A percentile compares a stretch with the other conserved stretches of the same genome.
These are phyloP conservation scores for Pisolithus microcarpus DNA, from an alignment of 768 basidiomycete species.

Conservation along the genomic window DNA sequence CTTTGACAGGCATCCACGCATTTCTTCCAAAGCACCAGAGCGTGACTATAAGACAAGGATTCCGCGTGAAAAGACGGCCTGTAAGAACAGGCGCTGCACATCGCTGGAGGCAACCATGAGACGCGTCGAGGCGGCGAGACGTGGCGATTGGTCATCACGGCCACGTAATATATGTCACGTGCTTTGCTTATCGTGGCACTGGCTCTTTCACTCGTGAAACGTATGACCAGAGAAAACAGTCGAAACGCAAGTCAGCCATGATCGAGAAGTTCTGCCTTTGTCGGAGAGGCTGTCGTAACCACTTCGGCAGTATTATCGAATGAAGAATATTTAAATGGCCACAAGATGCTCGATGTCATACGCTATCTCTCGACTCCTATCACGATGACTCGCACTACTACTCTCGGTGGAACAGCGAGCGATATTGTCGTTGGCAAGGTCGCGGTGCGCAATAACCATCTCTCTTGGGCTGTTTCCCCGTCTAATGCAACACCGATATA, in stretches of 20 bases:
- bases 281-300: too few relatives aligned
- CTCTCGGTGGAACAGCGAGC: conserved; percentile 34
- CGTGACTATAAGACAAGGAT: conserved; percentile 59
- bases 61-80: conserved; percentile 67
- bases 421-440: conserved; percentile 32
- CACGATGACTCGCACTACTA: conserved; percentile 26
- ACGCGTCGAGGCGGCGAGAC: too few relatives aligned
- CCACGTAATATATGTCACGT: too few relatives aligned
- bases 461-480: not conserved
- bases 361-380: not conserved
- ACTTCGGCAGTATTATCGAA: not conserved
- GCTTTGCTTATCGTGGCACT: too few relatives aligned
- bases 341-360: not conserved
- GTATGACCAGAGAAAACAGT: too few relatives aligned
- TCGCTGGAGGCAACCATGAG: conserved; percentile 38
- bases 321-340: not conserved
- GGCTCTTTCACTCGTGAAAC: too few relatives aligned
- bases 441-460: conserved; percentile 24
- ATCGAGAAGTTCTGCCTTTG: too few relatives aligned
- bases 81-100: conserved; percentile 71
- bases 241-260: too few relatives aligned
- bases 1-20: conserved; percentile 61
- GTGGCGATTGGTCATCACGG: too few relatives aligned
- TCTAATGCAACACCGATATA: conserved; percentile 2
- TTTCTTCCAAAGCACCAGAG: conserved; percentile 58